These are phyloP conservation scores for Fusarium lateritium DNA, from an alignment of 2,329 filamentous ascomycete genomes.

Conservation along the genomic window DNA sequence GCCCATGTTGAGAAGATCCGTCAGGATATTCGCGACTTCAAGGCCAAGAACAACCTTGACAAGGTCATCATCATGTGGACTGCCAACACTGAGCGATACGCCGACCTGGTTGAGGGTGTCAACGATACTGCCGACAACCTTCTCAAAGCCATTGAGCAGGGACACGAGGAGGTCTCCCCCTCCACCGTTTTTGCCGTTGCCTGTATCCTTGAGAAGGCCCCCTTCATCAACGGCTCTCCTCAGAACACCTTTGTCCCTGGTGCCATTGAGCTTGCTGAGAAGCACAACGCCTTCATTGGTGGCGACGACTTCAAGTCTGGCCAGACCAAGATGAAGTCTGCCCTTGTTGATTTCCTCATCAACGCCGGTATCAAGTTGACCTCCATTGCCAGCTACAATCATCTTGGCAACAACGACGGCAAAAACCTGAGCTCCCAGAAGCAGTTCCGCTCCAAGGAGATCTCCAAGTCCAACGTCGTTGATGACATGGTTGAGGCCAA, in stretches of 20 bases:
- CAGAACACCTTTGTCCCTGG: conserved; percentile 99
- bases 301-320: conserved; percentile 99
- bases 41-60: conserved; percentile 85
- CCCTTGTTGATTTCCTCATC: conserved; percentile 98
- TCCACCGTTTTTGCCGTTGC: conserved; percentile 97
- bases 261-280: conserved; percentile 88
- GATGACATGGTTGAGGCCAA: conserved; percentile 99
- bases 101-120: conserved; percentile 87
- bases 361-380: conserved; percentile 99
- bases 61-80: conserved; percentile 99
- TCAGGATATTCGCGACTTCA: conserved; percentile 95
- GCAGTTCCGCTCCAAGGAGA: conserved; percentile 99
- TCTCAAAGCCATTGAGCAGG: conserved; percentile 85
- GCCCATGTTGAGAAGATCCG: conserved; percentile 95
- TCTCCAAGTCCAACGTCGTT: conserved; percentile 98
- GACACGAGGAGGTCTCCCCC: conserved; percentile 92
- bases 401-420: conserved; percentile 99
- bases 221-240: conserved; percentile 99
- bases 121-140: conserved; percentile 98
- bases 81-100: conserved; percentile 97
- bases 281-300: conserved; percentile 90
- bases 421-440: conserved; percentile 98
- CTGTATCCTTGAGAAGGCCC: conserved; percentile 88
- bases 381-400: conserved; percentile 99
- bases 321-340: conserved; percentile 99